Percentiles rank a stretch among this genome's conserved stretches.
Evolutionary conservation across 768 basidiomycete species (phyloP).

Genomic region (Fomitopsis pulvina): DNA sequence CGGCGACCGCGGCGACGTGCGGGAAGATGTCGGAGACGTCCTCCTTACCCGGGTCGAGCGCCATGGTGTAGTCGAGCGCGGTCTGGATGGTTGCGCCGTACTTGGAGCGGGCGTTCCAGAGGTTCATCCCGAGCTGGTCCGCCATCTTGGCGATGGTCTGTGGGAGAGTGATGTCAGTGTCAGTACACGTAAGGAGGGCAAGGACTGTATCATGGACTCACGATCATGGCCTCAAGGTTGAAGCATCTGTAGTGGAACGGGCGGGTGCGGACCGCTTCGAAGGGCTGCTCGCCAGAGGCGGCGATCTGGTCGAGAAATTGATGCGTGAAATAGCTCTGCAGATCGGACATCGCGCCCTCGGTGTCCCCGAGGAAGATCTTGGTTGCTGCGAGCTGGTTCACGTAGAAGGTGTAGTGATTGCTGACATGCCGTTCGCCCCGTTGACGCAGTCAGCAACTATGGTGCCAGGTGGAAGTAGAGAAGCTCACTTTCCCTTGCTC

Average conservation of each 20-base stretch:
- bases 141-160: conserved; percentile 50
- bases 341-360: conserved; percentile 29
- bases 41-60: conserved; percentile 33
- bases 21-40: conserved; percentile 36
- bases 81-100: conserved; percentile 46
- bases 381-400: conserved; percentile 36
- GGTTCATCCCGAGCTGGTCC: conserved; percentile 41
- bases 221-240: conserved; percentile 53
- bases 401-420: conserved; percentile 49
- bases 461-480: background rate
- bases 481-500: conserved; percentile 40
- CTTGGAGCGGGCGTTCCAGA: conserved; percentile 40
- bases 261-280: conserved; percentile 47
- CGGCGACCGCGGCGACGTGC: conserved; percentile 44
- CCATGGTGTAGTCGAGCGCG: conserved; percentile 44
- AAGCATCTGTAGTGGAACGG: conserved; percentile 55
- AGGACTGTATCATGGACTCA: conserved; percentile 21
- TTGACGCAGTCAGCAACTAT: background rate
- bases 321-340: conserved; percentile 36
- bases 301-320: conserved; percentile 43
- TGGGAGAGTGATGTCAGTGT: too few relatives aligned
- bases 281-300: conserved; percentile 48
- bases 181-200: background rate
- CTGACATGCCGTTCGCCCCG: conserved; percentile 26
- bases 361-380: conserved; percentile 36